Conservation (phyloP, 371 early-diverging fungal genomes). For the Funneliformis caledonium region DNA sequence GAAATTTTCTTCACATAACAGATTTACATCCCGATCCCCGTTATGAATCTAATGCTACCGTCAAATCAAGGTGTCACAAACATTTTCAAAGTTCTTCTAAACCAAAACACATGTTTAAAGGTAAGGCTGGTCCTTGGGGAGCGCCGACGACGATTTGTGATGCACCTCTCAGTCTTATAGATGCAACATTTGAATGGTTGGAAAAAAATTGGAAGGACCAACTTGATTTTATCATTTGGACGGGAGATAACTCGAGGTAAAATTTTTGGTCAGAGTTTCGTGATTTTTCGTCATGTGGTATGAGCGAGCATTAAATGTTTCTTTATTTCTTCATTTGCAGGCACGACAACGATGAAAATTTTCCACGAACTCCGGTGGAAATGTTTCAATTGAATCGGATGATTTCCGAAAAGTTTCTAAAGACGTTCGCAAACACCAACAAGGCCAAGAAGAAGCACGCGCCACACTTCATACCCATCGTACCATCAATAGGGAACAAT, state of each 20-base stretch:
- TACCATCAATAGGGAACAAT: conserved; percentile 79
- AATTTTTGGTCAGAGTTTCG: not conserved
- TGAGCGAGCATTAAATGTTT: not conserved
- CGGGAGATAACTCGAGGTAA: conserved; percentile 79
- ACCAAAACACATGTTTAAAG: conserved; percentile 44
- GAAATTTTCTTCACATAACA: conserved; percentile 75
- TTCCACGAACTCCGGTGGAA: conserved; percentile 64
- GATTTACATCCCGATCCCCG: conserved; percentile 71
- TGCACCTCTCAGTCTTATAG: conserved; percentile 65
- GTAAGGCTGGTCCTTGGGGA: conserved; percentile 61
- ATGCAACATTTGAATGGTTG: conserved; percentile 74
- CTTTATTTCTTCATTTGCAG: conserved; percentile 45
- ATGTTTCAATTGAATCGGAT: conserved; percentile 58
- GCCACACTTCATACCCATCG: conserved; percentile 57
- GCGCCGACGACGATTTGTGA: conserved; percentile 72
- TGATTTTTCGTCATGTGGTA: not conserved
- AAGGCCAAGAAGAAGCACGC: conserved; percentile 11
- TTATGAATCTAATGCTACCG: conserved; percentile 57
- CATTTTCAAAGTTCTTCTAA: conserved; percentile 18
- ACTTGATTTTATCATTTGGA: conserved; percentile 83
- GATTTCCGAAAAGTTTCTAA: conserved; percentile 49
- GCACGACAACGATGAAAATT: conserved; percentile 73
- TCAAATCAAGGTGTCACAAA: conserved; percentile 58
- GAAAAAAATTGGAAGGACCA: conserved; percentile 56
- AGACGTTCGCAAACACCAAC: conserved; percentile 34